These are phyloP conservation scores for Candida loeiensis DNA, from an alignment of 805 yeast genomes.

Conservation along the genomic window DNA sequence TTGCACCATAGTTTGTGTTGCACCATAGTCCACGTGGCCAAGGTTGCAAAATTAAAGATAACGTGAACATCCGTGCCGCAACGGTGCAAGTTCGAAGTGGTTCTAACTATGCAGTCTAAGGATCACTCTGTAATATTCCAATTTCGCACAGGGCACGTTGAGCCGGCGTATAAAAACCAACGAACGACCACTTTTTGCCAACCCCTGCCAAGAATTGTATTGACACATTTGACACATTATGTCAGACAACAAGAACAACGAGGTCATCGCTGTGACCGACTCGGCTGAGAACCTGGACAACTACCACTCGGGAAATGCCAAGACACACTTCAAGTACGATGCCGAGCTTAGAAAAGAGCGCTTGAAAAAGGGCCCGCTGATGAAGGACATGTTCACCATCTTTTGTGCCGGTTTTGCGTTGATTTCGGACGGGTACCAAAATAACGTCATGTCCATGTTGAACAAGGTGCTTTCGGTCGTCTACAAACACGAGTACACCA, in stretches of 20 bases:
- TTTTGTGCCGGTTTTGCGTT: slow-evolving; percentile 72
- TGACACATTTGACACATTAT: background rate
- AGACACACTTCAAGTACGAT: slow-evolving; percentile 27
- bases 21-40: no score
- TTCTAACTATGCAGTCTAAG: no score
- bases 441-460: slow-evolving; percentile 68
- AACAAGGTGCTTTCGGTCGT: slow-evolving; percentile 51
- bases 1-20: no score
- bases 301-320: slow-evolving; percentile 7
- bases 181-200: no score
- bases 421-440: slow-evolving; percentile 75
- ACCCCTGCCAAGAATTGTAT: background rate
- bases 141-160: background rate
- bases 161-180: no score
- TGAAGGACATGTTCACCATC: slow-evolving; percentile 41
- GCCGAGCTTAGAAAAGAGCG: slow-evolving; percentile 29
- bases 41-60: no score
- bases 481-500: slow-evolving; percentile 43
- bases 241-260: slow-evolving; percentile 3
- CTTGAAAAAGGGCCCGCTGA: slow-evolving; percentile 21
- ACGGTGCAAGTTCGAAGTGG: no score
- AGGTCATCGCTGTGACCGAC: slow-evolving; percentile 5
- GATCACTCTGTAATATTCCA: no score
- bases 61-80: no score
- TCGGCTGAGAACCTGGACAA: background rate